Evolutionary conservation across 129 eudicot genomes (phyloP).

Genomic region (Arctium minus): DNA sequence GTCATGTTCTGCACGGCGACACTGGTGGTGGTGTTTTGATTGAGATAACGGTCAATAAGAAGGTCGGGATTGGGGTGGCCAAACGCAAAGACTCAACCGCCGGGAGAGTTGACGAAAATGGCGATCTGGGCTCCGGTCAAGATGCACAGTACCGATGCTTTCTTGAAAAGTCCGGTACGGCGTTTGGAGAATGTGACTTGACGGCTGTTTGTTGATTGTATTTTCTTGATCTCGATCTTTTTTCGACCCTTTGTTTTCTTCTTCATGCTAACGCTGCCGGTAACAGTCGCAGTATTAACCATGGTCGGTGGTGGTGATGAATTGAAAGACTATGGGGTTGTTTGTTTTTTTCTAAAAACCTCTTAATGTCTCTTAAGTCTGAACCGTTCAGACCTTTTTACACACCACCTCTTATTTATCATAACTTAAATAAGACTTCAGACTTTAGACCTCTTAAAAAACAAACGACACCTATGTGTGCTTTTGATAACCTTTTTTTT

Average conservation of each 20-base stretch:
- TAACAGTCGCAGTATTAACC: not conserved
- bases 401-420: too few relatives aligned
- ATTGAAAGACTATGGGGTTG: too few relatives aligned
- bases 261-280: not conserved
- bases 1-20: not conserved
- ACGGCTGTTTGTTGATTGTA: not conserved
- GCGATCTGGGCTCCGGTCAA: conserved; percentile 12
- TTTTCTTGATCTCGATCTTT: conserved; percentile 15
- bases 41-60: not conserved
- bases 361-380: too few relatives aligned
- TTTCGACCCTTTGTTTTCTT: conserved; percentile 9
- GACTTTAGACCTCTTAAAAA: too few relatives aligned
- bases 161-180: conserved; percentile 11
- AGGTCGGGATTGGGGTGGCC: not conserved
- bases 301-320: too few relatives aligned
- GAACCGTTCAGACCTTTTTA: too few relatives aligned
- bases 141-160: not conserved
- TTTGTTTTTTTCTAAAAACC: too few relatives aligned
- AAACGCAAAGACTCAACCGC: not conserved
- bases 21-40: not conserved
- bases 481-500: too few relatives aligned
- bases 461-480: too few relatives aligned
- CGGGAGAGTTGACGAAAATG: conserved; percentile 1
- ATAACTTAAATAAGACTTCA: too few relatives aligned
- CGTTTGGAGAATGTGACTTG: conserved; percentile 21